These are phyloP conservation scores for Populus alba DNA, from an alignment of 345 rosid species.

Conservation along the genomic window DNA sequence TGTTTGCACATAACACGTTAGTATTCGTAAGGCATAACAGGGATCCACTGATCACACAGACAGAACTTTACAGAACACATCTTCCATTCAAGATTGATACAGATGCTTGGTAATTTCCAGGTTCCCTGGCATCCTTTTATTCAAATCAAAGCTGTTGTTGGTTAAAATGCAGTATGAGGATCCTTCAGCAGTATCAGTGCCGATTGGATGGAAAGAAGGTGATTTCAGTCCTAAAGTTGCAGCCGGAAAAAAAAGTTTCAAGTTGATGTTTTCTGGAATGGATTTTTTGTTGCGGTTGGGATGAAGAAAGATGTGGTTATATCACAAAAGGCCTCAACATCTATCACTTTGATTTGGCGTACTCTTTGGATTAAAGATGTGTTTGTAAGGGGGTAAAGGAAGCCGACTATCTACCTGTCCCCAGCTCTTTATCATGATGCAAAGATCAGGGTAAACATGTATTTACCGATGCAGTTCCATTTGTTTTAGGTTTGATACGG, in stretches of 20 bases:
- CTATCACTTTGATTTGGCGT: too few species aligned
- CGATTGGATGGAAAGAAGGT: background rate
- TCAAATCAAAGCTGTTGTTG: too few species aligned
- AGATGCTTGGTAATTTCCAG: background rate
- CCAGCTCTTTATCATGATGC: too few species aligned
- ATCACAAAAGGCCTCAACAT: too few species aligned
- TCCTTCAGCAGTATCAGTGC: background rate
- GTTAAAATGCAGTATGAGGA: background rate
- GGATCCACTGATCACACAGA: background rate
- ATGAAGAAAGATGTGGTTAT: background rate
- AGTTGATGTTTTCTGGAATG: background rate
- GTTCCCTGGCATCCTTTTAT: background rate
- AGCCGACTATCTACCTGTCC: too few species aligned
- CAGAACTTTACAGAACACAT: background rate
- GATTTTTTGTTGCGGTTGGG: background rate
- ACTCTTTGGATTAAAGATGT: too few species aligned
- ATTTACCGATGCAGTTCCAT: too few species aligned
- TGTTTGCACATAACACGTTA: constrained; percentile 23
- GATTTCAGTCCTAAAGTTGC: background rate
- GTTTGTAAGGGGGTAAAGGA: too few species aligned
- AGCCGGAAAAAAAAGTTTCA: too few species aligned
- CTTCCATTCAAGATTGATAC: background rate
- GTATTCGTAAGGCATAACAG: background rate
- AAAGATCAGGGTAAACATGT: too few species aligned
- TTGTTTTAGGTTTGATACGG: too few species aligned